Base-by-base conservation (phyloP, 2,329 filamentous ascomycete species). In the Emericellopsis atlantica region DNA sequence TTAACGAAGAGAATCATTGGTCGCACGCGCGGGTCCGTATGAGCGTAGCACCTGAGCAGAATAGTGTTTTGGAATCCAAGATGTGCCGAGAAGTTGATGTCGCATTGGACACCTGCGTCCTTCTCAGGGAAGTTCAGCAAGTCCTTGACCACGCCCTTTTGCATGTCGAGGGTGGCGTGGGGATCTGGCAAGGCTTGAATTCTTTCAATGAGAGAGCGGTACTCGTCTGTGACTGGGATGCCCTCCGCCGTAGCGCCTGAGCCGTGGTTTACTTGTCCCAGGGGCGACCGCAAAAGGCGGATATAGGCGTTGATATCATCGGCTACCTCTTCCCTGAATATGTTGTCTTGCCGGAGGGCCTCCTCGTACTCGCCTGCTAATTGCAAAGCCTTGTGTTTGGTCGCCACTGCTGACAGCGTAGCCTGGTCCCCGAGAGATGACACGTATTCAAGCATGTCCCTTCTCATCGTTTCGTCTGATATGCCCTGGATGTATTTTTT, bases 31-130 rank as follows among this genome's bases (percentile, higher is more conserved):
- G 74, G 63, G 54, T 95, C 89, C 16, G 82, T 84, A 42, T 76
- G 73, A 2, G 83, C 81, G 60, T 95, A 95, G 57, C 85, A 90
- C 32, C 84, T 78, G 24, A 95, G 72, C 32, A 95, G 74, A 29
- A 76, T 65, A 0, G 88, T 93, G 57, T 95, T 95, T 48, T 92
- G 82, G 4, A 94, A 67, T 2, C 81, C 87, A 4, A 95, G 73
- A 36, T 84, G 78, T 15, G 88, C 88, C 2, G 83, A 83, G 55
- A 95, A 95, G 58, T 94, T 94, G 67, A 95, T 86, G 54, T 95
- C 87, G 55, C 85, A 92, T 55, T 89, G 84, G 12, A 90, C 84
- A n/a, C 87, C 87, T 23, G 82, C 74, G 4, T 80, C 81, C 8
- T 67, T 66, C 52, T 85, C 85, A 6, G 84, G 84, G 43, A 90